A percentile compares a stretch with the other conserved stretches of the same genome.
Evolutionary conservation across 371 early-diverging fungal genomes (phyloP).

Genomic region (Cokeromyces recurvatus): DNA sequence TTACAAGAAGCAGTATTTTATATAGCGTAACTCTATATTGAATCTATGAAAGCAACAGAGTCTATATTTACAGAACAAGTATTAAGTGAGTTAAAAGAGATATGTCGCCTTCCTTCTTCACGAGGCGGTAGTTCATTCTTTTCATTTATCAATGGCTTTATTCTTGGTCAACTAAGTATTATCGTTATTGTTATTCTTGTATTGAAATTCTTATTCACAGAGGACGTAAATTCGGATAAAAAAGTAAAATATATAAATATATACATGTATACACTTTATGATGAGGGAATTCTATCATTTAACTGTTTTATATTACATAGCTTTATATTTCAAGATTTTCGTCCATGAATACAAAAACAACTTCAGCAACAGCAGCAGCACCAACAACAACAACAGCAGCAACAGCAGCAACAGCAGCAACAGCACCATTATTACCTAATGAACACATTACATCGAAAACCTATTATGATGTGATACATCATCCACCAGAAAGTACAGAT

Average conservation of each 20-base stretch:
- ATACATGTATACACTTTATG: neutral
- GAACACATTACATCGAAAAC: slow-evolving; percentile 55
- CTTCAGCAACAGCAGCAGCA: too few relatives aligned
- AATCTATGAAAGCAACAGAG: too few relatives aligned
- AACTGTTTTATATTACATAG: too few relatives aligned
- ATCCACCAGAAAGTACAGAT: slow-evolving; percentile 78
- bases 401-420: neutral
- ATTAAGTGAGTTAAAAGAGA: too few relatives aligned
- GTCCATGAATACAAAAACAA: too few relatives aligned
- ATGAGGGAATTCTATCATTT: neutral
- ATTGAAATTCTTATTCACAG: slow-evolving; percentile 58
- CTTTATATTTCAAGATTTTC: too few relatives aligned
- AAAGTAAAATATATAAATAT: slow-evolving; percentile 30
- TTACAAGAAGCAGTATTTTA: too few relatives aligned
- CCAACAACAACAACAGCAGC: too few relatives aligned
- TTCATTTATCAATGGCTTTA: slow-evolving; percentile 55
- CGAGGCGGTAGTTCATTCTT: too few relatives aligned
- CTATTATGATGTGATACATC: slow-evolving; percentile 58
- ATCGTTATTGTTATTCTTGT: slow-evolving; percentile 51
- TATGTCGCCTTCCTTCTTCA: too few relatives aligned
- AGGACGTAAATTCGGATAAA: slow-evolving; percentile 47
- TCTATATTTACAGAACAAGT: too few relatives aligned
- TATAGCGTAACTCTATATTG: too few relatives aligned
- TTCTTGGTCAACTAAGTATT: slow-evolving; percentile 59
- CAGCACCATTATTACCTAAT: slow-evolving; percentile 29